phyloP scores from a whole-genome alignment of 371 early-diverging fungal genomes.

The Mortierella sp. region DNA sequence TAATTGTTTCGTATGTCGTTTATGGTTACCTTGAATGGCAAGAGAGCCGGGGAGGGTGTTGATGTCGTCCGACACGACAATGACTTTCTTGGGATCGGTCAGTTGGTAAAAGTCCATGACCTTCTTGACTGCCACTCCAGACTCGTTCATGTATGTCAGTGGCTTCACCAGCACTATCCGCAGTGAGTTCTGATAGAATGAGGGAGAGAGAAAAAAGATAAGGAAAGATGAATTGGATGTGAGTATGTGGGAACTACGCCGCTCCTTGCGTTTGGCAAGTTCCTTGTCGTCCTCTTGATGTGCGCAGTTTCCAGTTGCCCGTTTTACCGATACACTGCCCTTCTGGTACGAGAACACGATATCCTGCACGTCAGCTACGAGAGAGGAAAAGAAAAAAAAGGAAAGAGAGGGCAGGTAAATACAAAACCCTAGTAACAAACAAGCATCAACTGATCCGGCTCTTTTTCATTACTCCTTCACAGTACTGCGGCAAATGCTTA shows the following conservation, averaged over 20 bases:
- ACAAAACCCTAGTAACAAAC: background rate
- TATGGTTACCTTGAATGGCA: conserved; percentile 62
- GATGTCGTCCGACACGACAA: conserved; percentile 68
- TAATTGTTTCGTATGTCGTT: background rate
- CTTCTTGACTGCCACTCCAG: conserved; percentile 59
- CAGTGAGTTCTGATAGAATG: conserved; percentile 53
- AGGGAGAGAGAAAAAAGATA: background rate
- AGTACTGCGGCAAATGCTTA: too few relatives aligned
- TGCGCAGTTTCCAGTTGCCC: background rate
- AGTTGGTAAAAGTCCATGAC: conserved; percentile 60
- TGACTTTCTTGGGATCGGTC: conserved; percentile 61
- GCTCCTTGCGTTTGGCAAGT: background rate
- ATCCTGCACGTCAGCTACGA: conserved; percentile 63
- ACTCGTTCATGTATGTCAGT: conserved; percentile 64
- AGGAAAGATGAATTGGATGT: too few relatives aligned
- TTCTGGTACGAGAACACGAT: conserved; percentile 57
- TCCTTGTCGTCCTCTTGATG: background rate
- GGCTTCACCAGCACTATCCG: conserved; percentile 69
- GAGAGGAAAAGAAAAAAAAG: conserved; percentile 6
- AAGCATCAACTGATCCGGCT: too few relatives aligned
- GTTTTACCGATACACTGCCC: conserved; percentile 41
- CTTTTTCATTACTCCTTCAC: too few relatives aligned
- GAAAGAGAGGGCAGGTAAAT: background rate
- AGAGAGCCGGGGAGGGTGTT: conserved; percentile 66
- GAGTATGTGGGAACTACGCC: background rate